Evolutionary conservation across 106 monocot species (phyloP).

Genomic region (Dendrobium chrysotoxum): DNA sequence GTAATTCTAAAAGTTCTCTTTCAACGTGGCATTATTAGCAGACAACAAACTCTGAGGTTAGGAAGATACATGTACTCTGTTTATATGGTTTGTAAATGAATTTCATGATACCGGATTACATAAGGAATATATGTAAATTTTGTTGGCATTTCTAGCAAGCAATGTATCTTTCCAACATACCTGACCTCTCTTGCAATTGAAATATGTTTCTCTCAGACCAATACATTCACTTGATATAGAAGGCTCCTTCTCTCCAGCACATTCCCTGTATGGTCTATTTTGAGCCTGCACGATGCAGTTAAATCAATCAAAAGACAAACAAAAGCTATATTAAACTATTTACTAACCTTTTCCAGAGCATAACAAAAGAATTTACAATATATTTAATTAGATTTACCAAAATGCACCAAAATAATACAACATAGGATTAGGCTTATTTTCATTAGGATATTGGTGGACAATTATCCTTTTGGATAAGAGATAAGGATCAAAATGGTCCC

Average conservation of each 20-base stretch:
- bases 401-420: neutral
- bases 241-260: slow-evolving; percentile 90
- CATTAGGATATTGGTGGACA: neutral
- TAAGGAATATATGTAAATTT: neutral
- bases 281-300: slow-evolving; percentile 40
- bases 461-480: neutral
- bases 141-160: neutral
- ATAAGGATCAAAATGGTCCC: too few relatives aligned
- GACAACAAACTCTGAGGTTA: neutral
- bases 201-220: slow-evolving; percentile 96
- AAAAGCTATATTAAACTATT: neutral
- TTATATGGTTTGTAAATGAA: neutral
- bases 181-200: slow-evolving; percentile 99
- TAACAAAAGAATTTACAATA: neutral
- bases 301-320: neutral
- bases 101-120: neutral
- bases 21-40: neutral
- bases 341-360: neutral
- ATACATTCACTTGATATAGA: slow-evolving; percentile 86
- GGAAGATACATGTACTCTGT: neutral
- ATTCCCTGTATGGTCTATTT: slow-evolving; percentile 81
- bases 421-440: neutral
- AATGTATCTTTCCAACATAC: slow-evolving; percentile 22
- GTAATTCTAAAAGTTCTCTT: neutral
- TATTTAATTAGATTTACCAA: neutral